Evolutionary conservation across 2,329 filamentous ascomycete genomes (phyloP).

Genomic region (Aspergillus bombycis): DNA sequence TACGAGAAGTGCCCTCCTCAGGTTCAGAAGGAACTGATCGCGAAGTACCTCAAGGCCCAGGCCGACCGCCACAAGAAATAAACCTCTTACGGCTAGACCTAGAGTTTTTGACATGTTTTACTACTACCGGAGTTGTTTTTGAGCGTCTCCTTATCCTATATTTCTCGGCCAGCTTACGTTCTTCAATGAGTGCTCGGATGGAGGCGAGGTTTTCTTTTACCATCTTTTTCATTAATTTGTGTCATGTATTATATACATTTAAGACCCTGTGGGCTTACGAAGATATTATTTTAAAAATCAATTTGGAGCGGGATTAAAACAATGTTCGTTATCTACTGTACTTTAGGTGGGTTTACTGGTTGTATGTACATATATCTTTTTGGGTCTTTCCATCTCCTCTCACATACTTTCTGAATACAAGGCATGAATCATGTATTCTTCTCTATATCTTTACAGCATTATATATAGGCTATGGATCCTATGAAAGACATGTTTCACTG

Average conservation of each 20-base stretch:
- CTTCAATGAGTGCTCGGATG: conserved; percentile 14
- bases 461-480: background rate
- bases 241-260: conserved; percentile 25
- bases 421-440: background rate
- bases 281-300: conserved; percentile 13
- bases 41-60: conserved; percentile 69
- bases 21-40: conserved; percentile 75
- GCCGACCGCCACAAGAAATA: conserved; percentile 66
- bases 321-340: conserved; percentile 8
- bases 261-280: conserved; percentile 23
- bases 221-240: conserved; percentile 13
- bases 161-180: conserved; percentile 3
- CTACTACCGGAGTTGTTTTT: conserved; percentile 1
- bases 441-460: background rate
- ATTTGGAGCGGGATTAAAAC: conserved; percentile 13
- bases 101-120: background rate
- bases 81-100: conserved; percentile 13
- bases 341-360: conserved; percentile 9
- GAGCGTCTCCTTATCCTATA: conserved; percentile 7
- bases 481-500: background rate
- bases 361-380: conserved; percentile 26
- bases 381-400: conserved; percentile 20
- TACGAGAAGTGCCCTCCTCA: conserved; percentile 86
- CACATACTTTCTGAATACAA: conserved; percentile 11
- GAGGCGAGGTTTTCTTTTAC: conserved; percentile 14